A percentile compares a stretch with the other conserved stretches of the same genome.
phyloP scores from a whole-genome alignment of 306 rosid species.

The Morella rubra region DNA sequence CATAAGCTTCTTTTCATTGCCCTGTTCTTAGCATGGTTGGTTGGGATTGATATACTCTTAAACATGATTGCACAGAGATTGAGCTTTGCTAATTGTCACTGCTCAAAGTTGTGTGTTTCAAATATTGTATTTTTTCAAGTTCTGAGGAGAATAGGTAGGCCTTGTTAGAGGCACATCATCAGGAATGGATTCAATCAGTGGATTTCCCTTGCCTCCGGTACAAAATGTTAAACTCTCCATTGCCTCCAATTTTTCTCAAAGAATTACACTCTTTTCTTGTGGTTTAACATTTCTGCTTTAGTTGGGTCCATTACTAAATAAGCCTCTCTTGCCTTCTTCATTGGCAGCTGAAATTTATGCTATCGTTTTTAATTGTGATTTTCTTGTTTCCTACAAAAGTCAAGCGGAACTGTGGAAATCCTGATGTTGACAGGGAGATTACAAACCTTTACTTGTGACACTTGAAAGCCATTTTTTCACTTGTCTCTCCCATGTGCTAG shows the following conservation, averaged over 20 bases:
- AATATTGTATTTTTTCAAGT: neutral
- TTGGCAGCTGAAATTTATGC: neutral
- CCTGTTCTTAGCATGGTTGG: neutral
- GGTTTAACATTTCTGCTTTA: neutral
- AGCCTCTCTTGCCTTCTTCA: neutral
- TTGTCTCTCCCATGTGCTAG: no score
- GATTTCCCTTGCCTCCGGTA: no score
- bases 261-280: no score
- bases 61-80: neutral
- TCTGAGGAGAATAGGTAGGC: no score
- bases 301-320: neutral
- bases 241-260: neutral
- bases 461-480: no score
- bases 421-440: neutral
- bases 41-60: neutral
- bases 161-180: no score
- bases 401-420: neutral
- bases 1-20: neutral
- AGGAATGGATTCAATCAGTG: no score
- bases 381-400: neutral
- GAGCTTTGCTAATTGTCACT: neutral
- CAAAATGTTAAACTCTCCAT: neutral
- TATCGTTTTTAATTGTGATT: neutral
- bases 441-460: neutral
- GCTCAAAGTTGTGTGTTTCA: neutral